Percentiles rank a stretch among this genome's conserved stretches.
phyloP scores from a whole-genome alignment of 148 eudicot species.

The Nepenthes gracilis region DNA sequence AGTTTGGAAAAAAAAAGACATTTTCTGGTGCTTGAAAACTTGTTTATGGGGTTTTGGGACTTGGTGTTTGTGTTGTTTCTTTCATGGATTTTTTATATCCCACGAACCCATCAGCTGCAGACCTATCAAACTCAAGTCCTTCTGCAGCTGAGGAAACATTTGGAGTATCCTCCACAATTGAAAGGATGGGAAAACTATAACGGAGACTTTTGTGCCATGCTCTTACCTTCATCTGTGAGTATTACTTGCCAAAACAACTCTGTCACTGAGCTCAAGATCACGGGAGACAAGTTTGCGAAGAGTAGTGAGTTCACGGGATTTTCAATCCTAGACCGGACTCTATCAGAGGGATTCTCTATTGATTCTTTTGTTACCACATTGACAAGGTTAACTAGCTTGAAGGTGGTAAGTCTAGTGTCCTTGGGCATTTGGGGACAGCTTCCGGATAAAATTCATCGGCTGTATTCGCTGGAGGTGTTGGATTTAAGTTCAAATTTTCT shows the following conservation, averaged over 20 bases:
- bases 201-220: constrained; percentile 37
- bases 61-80: constrained; percentile 12
- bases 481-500: constrained; percentile 57
- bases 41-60: constrained; percentile 22
- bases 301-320: constrained; percentile 36
- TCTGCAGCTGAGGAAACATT: constrained; percentile 50
- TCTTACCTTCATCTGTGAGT: constrained; percentile 21
- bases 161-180: constrained; percentile 42
- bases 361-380: constrained; percentile 58
- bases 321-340: constrained; percentile 33
- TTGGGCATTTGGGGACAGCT: constrained; percentile 66
- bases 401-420: constrained; percentile 46
- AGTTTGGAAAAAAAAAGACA: too few relatives aligned
- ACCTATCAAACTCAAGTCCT: constrained; percentile 37
- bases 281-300: constrained; percentile 35
- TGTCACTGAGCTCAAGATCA: constrained; percentile 43
- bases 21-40: not conserved
- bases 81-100: constrained; percentile 24
- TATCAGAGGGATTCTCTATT: constrained; percentile 46
- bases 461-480: constrained; percentile 36
- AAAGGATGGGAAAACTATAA: constrained; percentile 28
- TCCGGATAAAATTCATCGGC: constrained; percentile 49
- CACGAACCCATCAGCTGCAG: constrained; percentile 32
- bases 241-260: constrained; percentile 31
- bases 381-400: constrained; percentile 39